Base-by-base conservation (phyloP, 805 yeast species). In the Sugiyamaella floridensis region DNA sequence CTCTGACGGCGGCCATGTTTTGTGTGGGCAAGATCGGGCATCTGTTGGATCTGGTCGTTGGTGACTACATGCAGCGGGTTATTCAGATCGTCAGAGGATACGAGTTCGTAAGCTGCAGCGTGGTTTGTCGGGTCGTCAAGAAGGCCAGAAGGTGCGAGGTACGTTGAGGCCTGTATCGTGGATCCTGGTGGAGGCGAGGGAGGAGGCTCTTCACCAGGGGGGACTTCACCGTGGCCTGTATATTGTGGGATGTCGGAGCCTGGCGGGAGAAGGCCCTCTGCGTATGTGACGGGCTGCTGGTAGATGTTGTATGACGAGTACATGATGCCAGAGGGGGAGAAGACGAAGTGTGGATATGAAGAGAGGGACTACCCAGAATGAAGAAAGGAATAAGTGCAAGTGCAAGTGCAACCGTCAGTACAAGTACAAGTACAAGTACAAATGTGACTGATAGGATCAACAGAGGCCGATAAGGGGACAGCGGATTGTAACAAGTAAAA, bases 1-100 rank as follows among this genome's bases (percentile, higher is more conserved):
- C 37, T 32, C 37, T 32, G 37, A 14, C 37, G 37, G 37, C 37
- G 37, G n/a, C 2, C n/a, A 14, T 32, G 37, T 11, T 32, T 32
- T 32, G 32, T 10, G 29, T 14, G 46, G 11, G 16, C 28, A n/a
- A 18, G 44, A 10, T n/a, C 44, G 12, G 12, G 16, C 44, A 16
- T 10, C 5, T 16, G 44, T 9, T 41, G 44, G 19, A 12, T 11
- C 22, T 16, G 48, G 48, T 34, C 32, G 61, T 62, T 43, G 59
- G 64, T 45, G 62, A 62, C 46, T 64, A 67, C 42, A 47, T 45
- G 32, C 34, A 19, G 43, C 47, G 43, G 45, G 46, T 42, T 58
- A 56, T 47, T 55, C 62, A 45, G 60, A 59, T 43, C 73, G 79
- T 45, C 48, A n/a, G 40, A 16, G 18, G 48, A 45, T 9, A 45